Evolutionary conservation across 768 basidiomycete species (phyloP), one percentile per base, ranked within the genome.

Genomic region (Mycena metata): DNA sequence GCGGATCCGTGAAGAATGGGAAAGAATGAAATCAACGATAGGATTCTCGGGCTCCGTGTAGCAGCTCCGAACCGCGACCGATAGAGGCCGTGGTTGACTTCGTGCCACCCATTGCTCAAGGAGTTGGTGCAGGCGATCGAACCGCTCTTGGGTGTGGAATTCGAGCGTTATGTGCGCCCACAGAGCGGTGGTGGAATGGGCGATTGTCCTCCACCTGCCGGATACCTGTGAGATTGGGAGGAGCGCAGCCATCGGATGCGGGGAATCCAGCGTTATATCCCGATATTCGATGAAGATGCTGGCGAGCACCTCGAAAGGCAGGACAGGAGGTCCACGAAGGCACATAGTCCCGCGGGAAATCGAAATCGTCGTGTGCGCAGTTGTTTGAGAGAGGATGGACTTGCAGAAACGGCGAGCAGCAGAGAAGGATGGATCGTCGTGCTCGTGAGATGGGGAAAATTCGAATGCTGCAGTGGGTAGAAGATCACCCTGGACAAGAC

Each of bases 301-400:
- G 60, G 23, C 16, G 39, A 62, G 19, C 5, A 62, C 42, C 50
- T 51, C 60, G 39, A 62, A 60, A 3, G 59, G 59, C 16, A 60
- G 15, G n/a, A n/a, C n/a, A n/a, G n/a, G n/a, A n/a, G n/a, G n/a
- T n/a, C n/a, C n/a, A n/a, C n/a, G n/a, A n/a, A n/a, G n/a, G n/a
- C n/a, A n/a, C n/a, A n/a, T n/a, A n/a, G n/a, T n/a, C n/a, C n/a
- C n/a, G n/a, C n/a, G n/a, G n/a, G n/a, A n/a, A n/a, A n/a, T n/a
- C n/a, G n/a, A n/a, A n/a, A n/a, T n/a, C n/a, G n/a, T n/a, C n/a
- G n/a, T n/a, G n/a, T n/a, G n/a, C n/a, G n/a, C n/a, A n/a, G n/a
- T n/a, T n/a, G n/a, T n/a, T n/a, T n/a, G n/a, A n/a, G n/a, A n/a
- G n/a, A n/a, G n/a, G n/a, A n/a, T n/a, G n/a, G n/a, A n/a, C n/a